phyloP scores from a whole-genome alignment of 1,139 yeast species.

The Zygosaccharomyces sapae region DNA sequence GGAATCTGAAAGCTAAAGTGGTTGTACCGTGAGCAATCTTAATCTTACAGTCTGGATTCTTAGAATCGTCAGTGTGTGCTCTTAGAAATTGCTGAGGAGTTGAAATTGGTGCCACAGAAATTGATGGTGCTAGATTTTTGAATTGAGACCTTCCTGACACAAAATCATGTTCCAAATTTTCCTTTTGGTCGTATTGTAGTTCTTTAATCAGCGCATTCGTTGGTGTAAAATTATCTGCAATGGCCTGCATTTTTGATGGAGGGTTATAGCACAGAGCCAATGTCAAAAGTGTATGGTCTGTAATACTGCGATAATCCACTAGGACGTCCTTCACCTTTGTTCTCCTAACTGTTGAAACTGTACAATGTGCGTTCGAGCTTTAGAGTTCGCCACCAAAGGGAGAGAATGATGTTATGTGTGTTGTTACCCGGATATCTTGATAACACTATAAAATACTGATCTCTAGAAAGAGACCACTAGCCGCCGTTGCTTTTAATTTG shows the following conservation, averaged over 20 bases:
- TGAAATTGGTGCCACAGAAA: conserved; percentile 77
- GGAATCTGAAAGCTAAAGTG: conserved; percentile 90
- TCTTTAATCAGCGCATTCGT: conserved; percentile 25
- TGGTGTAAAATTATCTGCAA: conserved; percentile 30
- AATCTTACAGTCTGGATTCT: conserved; percentile 90
- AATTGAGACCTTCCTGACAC: conserved; percentile 31
- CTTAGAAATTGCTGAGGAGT: conserved; percentile 92
- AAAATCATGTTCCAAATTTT: conserved; percentile 39
- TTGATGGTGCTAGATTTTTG: conserved; percentile 50
- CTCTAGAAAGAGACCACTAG: too few species aligned
- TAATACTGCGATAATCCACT: not conserved
- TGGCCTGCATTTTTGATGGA: conserved; percentile 29
- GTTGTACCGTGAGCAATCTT: conserved; percentile 99
- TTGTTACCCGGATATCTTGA: not conserved
- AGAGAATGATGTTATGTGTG: not conserved
- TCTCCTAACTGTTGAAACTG: not conserved
- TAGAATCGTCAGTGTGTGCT: conserved; percentile 95
- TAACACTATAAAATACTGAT: too few species aligned
- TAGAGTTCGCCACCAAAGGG: conserved; percentile 7
- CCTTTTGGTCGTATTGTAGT: conserved; percentile 31
- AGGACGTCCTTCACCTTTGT: not conserved
- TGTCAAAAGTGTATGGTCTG: not conserved
- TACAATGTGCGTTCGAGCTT: not conserved
- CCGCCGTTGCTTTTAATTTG: too few species aligned
- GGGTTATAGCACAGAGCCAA: not conserved